A percentile compares a stretch with the other conserved stretches of the same genome.
These are phyloP conservation scores for Cytospora paraplurivora DNA, from an alignment of 2,329 filamentous ascomycete genomes.

Conservation along the genomic window DNA sequence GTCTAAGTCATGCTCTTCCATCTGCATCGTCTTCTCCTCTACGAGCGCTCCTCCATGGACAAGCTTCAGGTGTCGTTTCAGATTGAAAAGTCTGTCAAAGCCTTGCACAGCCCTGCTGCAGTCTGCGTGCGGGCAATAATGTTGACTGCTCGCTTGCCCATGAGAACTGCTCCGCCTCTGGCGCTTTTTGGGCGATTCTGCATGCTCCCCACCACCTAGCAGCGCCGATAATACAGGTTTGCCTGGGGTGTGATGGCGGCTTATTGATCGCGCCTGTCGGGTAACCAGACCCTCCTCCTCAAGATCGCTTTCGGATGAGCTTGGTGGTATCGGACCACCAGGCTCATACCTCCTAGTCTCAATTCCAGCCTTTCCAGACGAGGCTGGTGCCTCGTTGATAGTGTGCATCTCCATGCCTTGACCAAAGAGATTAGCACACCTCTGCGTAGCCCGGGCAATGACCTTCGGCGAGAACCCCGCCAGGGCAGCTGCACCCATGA, in stretches of 20 bases:
- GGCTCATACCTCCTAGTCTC: conserved; percentile 36
- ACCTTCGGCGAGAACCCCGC: conserved; percentile 68
- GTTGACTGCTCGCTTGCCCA: conserved; percentile 30
- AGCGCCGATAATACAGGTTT: neutral
- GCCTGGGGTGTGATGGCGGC: conserved; percentile 25
- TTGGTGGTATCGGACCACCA: conserved; percentile 31
- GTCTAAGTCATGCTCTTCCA: conserved; percentile 53
- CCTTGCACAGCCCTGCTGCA: conserved; percentile 42
- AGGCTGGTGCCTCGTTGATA: conserved; percentile 38
- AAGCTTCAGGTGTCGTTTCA: conserved; percentile 47
- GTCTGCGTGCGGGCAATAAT: conserved; percentile 41
- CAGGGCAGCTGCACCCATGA: conserved; percentile 76
- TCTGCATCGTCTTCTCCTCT: conserved; percentile 35
- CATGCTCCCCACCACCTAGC: conserved; percentile 3
- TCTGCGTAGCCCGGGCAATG: conserved; percentile 68
- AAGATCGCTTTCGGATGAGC: conserved; percentile 25
- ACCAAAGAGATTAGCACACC: conserved; percentile 76
- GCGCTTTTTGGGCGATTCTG: conserved; percentile 8
- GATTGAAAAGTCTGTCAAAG: conserved; percentile 41
- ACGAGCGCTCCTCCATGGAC: conserved; percentile 41
- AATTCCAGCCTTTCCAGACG: conserved; percentile 36
- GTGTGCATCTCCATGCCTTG: conserved; percentile 68
- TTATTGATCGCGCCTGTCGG: conserved; percentile 21
- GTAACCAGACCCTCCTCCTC: conserved; percentile 4
- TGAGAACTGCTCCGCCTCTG: conserved; percentile 29